Evolutionary conservation across 2,329 filamentous ascomycete species (phyloP).

Genomic region (Cladorrhinum sp.): DNA sequence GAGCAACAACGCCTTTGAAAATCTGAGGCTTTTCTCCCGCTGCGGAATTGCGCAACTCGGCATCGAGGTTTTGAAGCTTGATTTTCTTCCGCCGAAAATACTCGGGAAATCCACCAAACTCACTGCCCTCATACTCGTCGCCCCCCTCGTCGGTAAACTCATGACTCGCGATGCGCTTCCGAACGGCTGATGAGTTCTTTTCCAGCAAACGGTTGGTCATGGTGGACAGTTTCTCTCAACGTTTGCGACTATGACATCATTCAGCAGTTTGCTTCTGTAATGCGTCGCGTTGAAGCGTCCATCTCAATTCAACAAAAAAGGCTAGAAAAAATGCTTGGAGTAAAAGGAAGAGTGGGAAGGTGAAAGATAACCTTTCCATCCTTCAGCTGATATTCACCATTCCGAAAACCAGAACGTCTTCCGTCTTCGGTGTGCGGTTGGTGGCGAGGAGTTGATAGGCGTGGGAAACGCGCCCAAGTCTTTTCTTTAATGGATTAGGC

Average conservation of each 20-base stretch:
- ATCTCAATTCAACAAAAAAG: neutral
- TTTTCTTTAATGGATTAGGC: neutral
- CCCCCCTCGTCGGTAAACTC: conserved; percentile 77
- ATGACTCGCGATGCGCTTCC: conserved; percentile 62
- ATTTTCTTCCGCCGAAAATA: conserved; percentile 96
- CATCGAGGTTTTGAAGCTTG: conserved; percentile 93
- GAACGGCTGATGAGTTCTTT: conserved; percentile 60
- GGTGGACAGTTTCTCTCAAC: conserved; percentile 23
- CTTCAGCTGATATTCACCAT: neutral
- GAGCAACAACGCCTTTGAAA: conserved; percentile 85
- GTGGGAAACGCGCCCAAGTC: conserved; percentile 5
- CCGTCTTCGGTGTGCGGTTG: neutral
- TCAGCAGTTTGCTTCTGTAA: neutral
- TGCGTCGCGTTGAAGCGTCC: neutral
- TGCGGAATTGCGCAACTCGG: conserved; percentile 65
- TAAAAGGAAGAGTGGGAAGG: too few relatives aligned
- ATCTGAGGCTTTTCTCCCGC: conserved; percentile 72
- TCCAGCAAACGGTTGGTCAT: conserved; percentile 60
- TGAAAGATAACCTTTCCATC: neutral
- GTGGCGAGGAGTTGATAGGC: conserved; percentile 7
- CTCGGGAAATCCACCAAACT: conserved; percentile 84
- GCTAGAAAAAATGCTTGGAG: too few relatives aligned
- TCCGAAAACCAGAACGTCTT: neutral
- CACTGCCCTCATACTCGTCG: conserved; percentile 85
- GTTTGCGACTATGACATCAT: conserved; percentile 21